Evolutionary conservation across 164 flowering plant genomes (phyloP), one percentile per base, ranked within the genome.

Genomic region (Kingdonia uniflora): DNA sequence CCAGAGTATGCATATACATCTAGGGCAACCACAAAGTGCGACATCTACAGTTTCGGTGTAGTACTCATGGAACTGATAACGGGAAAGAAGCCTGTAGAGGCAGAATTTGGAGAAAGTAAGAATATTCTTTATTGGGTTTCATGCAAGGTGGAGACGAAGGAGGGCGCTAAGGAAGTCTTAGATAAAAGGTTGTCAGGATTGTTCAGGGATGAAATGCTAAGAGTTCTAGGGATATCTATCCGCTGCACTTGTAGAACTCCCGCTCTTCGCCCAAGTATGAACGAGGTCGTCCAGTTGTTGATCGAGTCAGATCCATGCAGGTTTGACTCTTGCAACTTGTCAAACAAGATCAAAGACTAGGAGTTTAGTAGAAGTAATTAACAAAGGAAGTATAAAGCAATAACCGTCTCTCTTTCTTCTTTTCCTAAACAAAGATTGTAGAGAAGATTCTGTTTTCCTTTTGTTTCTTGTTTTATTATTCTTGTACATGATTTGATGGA

Each of bases 21-120:
- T 2, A 92, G 79, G 77, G 86, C 97, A 50, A 92, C 97, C 11
- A 71, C 82, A 45, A 92, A 84, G 64, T 84, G 99, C 47, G 99
- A 92, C 54, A 92, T 92, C 5, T 92, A 87, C 74, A 91, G 97
- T 55, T 91, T 76, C 26, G 97, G 97, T 1, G 95, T 91, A 5
- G 89, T 91, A 12, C 65, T 88, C 2, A 78, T 86, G 95, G 99
- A 92, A 52, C 74, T 92, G 21, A 63, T 92, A 52, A 92, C 95
- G 0, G 99, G 97, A 55, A 92, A 78, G 77, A 86, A 80, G 65
- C 95, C 97, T 6, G 84, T 84, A 11, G 99, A 88, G 62, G 52
- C 75, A 42, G 94, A 82, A 59, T 92, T 80, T 33, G 99, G 99
- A 5, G 99, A 92, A 63, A 81, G 66, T 76, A 86, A 81, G 77